Conservation (phyloP, 306 rosid genomes). For the Astragalus glycyphyllos region DNA sequence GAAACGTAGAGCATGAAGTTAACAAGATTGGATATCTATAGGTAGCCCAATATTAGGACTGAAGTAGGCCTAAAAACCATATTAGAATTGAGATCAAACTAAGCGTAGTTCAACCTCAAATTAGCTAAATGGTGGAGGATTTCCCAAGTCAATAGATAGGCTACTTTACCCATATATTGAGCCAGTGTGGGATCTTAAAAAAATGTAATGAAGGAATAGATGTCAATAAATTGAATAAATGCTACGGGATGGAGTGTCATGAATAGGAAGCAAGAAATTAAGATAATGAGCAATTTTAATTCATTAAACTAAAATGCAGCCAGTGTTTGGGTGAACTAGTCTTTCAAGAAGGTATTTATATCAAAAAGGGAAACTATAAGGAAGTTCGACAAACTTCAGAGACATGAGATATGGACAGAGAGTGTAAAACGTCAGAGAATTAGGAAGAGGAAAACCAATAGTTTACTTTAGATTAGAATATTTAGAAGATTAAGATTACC, state of each 20-base stretch:
- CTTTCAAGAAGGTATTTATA: not conserved
- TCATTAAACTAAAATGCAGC: conserved; percentile 16
- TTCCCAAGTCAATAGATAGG: conserved; percentile 2
- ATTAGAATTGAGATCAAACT: not conserved
- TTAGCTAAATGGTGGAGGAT: not conserved
- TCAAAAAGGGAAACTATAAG: not conserved
- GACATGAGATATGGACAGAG: conserved; percentile 23
- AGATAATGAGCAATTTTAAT: conserved; percentile 33
- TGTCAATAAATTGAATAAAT: conserved; percentile 11
- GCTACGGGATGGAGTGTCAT: conserved; percentile 8
- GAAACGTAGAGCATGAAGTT: conserved; percentile 4
- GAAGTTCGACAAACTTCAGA: conserved; percentile 7
- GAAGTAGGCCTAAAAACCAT: not conserved
- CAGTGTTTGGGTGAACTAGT: conserved; percentile 7
- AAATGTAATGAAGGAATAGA: conserved; percentile 9
- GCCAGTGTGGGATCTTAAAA: conserved; percentile 2
- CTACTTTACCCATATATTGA: not conserved
- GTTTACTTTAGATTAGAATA: conserved; percentile 62
- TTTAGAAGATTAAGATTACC: conserved; percentile 54
- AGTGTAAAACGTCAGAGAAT: conserved; percentile 3
- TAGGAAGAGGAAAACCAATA: conserved; percentile 53
- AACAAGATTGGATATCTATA: not conserved
- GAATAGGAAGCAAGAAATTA: not conserved
- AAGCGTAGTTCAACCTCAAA: not conserved
- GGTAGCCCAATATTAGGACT: not conserved